These are phyloP conservation scores for Hamigera avellanea DNA, from an alignment of 495 filamentous ascomycete genomes.

Conservation along the genomic window DNA sequence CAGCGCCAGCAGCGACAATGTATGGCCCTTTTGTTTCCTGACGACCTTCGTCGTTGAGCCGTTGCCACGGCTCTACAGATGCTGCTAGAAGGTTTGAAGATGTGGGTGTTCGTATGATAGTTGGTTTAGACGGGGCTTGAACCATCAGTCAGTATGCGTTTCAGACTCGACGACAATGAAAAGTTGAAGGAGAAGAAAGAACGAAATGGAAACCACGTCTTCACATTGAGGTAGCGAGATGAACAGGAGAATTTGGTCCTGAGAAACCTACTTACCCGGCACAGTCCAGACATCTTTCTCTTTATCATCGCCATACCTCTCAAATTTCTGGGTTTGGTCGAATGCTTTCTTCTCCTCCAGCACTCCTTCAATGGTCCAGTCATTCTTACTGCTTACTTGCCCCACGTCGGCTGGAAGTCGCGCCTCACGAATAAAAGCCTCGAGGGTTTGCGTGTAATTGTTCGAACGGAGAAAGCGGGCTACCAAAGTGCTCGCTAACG, in stretches of 20 bases:
- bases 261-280: slow-evolving; percentile 31
- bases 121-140: slow-evolving; percentile 38
- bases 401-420: slow-evolving; percentile 35
- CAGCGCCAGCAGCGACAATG: slow-evolving; percentile 40
- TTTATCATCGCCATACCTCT: slow-evolving; percentile 34
- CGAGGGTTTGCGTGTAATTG: slow-evolving; percentile 47
- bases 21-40: slow-evolving; percentile 7
- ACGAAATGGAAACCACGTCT: too few species aligned
- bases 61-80: slow-evolving; percentile 31
- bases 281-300: slow-evolving; percentile 31
- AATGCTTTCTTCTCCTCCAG: slow-evolving; percentile 55
- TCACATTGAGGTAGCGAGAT: background rate
- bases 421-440: slow-evolving; percentile 51
- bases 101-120: slow-evolving; percentile 27
- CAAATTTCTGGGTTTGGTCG: slow-evolving; percentile 44
- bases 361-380: slow-evolving; percentile 50
- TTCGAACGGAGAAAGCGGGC: slow-evolving; percentile 52
- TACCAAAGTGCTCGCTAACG: slow-evolving; percentile 36
- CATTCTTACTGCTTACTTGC: slow-evolving; percentile 24
- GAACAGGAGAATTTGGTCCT: background rate
- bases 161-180: slow-evolving; percentile 1
- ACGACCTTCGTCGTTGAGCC: slow-evolving; percentile 5
- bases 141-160: background rate
- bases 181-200: background rate
- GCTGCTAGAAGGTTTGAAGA: slow-evolving; percentile 44